Evolutionary conservation across 2,329 filamentous ascomycete genomes (phyloP), one percentile per base, ranked within the genome.

Genomic region (Juglanconis sp.): DNA sequence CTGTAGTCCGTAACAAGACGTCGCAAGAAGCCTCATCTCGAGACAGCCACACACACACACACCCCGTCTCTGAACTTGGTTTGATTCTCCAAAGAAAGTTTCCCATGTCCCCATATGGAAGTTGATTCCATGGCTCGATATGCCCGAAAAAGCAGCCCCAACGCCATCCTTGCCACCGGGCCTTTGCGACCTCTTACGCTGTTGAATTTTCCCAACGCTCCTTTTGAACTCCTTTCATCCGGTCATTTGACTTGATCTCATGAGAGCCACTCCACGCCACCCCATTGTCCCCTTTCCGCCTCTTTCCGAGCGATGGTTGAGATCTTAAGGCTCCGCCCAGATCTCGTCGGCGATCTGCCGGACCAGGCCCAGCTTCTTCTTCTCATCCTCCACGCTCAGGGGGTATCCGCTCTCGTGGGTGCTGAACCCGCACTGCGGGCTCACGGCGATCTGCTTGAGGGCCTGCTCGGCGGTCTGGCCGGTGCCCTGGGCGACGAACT

Each of bases 331-430:
- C 70, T 79, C 75, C 13, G 75, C 76, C 90, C 89, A 93, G 60
- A 92, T 82, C 68, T 88, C 84, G 69, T 92, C 83, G 3, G 90
- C 89, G 68, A 93, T 85, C 66, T 85, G 79, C 64, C 89, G 82
- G 17, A 92, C 87, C 56, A 93, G 75, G 65, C 82, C 78, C 68
- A 93, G 74, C 78, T 92, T 93, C 72, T 82, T 85, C 75, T 84
- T 84, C 86, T 92, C 88, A 63, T 90, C 88, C 50, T 90, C 83
- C 64, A 85, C 78, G 30, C 80, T 82, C 57, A 93, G 78, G 13
- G 85, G 81, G 69, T 93, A 92, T 0, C 89, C 90, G 67, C 83
- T 86, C 66, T 88, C 85, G 70, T 93, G 89, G 40, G 86, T 90
- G 40, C 88, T 90, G 72, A 90, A 90, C 5, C 87, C 87, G 70